Percentiles rank a stretch among this genome's conserved stretches.
Evolutionary conservation across 176 grass and related monocot genomes (phyloP).

Genomic region (Carex scoparia): DNA sequence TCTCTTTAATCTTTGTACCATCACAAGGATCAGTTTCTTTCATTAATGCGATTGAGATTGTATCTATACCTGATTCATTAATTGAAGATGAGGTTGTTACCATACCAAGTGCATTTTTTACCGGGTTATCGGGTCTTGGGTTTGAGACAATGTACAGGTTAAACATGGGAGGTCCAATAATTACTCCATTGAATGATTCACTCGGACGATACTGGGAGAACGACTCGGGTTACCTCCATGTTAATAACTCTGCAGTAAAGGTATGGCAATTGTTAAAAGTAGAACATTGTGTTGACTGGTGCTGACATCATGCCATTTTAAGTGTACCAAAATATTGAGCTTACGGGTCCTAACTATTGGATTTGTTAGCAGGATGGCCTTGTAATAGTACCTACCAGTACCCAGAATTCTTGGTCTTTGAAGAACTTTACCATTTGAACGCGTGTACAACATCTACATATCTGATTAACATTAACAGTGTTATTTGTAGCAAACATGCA

Average conservation of each 20-base stretch:
- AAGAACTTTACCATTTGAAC: neutral
- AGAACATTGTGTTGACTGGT: neutral
- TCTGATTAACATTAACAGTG: neutral
- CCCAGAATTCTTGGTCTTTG: neutral
- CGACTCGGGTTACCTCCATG: conserved; percentile 43
- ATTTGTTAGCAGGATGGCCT: neutral
- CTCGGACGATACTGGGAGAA: conserved; percentile 62
- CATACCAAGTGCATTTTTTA: conserved; percentile 49
- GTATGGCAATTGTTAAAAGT: neutral
- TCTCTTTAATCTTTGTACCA: conserved; percentile 73
- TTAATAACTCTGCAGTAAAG: conserved; percentile 40
- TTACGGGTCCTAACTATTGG: neutral
- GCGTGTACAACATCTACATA: neutral
- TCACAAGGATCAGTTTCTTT: conserved; percentile 51
- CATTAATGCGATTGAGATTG: conserved; percentile 72
- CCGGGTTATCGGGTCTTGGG: conserved; percentile 41
- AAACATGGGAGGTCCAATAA: conserved; percentile 60
- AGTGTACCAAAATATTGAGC: neutral
- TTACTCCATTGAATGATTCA: conserved; percentile 72
- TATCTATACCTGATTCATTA: conserved; percentile 68
- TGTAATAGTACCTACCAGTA: neutral
- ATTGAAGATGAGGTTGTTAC: conserved; percentile 49
- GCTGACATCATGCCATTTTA: neutral
- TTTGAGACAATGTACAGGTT: conserved; percentile 64
- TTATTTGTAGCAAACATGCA: neutral